A percentile compares a stretch with the other conserved stretches of the same genome.
Evolutionary conservation across 768 basidiomycete species (phyloP).

Genomic region (Russula dissimulans): DNA sequence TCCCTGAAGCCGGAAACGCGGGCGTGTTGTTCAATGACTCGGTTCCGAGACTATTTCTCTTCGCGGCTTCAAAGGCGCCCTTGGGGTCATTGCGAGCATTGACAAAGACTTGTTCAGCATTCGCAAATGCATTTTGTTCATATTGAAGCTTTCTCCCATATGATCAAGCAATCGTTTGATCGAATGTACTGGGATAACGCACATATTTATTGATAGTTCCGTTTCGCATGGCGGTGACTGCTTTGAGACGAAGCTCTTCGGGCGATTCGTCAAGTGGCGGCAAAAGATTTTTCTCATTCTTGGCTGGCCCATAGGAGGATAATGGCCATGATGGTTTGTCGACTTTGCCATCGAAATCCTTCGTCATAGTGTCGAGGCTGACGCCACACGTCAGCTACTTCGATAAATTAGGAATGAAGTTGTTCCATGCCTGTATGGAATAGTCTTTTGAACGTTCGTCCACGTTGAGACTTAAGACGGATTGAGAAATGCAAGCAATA

Average conservation of each 20-base stretch:
- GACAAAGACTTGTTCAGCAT: constrained; percentile 39
- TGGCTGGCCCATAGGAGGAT: constrained; percentile 66
- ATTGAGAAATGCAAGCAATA: constrained; percentile 15
- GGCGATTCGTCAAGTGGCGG: constrained; percentile 57
- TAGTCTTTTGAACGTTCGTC: constrained; percentile 12
- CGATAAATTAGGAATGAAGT: not conserved
- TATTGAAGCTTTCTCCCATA: constrained; percentile 35
- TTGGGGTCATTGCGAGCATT: constrained; percentile 35
- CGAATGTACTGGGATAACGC: constrained; percentile 22
- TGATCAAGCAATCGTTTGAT: not conserved
- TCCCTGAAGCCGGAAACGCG: not conserved
- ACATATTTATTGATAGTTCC: constrained; percentile 62
- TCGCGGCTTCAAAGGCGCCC: constrained; percentile 39
- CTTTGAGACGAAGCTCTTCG: constrained; percentile 67
- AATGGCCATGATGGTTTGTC: constrained; percentile 79
- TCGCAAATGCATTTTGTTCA: constrained; percentile 43
- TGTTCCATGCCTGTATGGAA: constrained; percentile 12
- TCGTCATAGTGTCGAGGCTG: constrained; percentile 50
- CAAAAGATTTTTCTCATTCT: constrained; percentile 58
- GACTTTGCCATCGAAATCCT: constrained; percentile 37
- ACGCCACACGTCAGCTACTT: not conserved
- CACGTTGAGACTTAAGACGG: constrained; percentile 13
- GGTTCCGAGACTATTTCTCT: constrained; percentile 32
- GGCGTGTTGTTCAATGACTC: constrained; percentile 4
- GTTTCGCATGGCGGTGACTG: constrained; percentile 40